Conservation (phyloP, 2,329 filamentous ascomycete species). For the Botrytis galanthina region DNA sequence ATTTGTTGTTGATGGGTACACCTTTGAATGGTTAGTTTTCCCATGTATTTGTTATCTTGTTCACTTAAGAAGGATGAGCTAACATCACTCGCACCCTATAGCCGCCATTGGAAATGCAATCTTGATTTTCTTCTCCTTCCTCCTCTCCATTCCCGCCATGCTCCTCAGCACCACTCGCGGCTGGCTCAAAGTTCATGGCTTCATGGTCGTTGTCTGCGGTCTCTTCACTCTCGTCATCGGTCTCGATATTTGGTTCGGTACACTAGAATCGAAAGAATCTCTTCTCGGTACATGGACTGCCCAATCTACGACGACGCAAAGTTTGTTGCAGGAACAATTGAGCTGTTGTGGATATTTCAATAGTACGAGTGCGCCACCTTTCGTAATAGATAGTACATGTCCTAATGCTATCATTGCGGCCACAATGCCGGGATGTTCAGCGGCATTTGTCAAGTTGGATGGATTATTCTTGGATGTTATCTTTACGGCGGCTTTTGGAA, state of each 20-base stretch:
- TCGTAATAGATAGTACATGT: conserved; percentile 67
- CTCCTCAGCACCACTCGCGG: conserved; percentile 62
- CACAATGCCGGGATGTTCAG: conserved; percentile 66
- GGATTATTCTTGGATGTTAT: conserved; percentile 72
- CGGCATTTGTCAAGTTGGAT: conserved; percentile 64
- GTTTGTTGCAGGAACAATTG: conserved; percentile 71
- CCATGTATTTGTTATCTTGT: not conserved
- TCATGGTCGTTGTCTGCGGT: conserved; percentile 59
- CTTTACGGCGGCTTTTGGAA: conserved; percentile 77
- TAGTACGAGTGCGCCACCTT: conserved; percentile 64
- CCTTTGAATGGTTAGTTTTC: conserved; percentile 50
- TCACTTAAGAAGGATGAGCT: not conserved
- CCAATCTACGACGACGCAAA: conserved; percentile 58
- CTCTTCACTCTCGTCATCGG: conserved; percentile 66
- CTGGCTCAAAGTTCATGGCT: conserved; percentile 69
- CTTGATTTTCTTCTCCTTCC: conserved; percentile 68
- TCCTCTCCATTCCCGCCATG: conserved; percentile 68
- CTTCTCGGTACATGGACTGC: conserved; percentile 60
- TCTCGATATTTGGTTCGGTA: conserved; percentile 69
- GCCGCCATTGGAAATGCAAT: conserved; percentile 71
- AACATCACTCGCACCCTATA: conserved; percentile 35
- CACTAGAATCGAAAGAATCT: conserved; percentile 63
- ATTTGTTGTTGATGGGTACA: conserved; percentile 51
- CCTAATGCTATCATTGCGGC: conserved; percentile 68
- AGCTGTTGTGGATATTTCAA: conserved; percentile 79